Conservation (phyloP, 148 eudicot species). For the Cornus suecica region DNA sequence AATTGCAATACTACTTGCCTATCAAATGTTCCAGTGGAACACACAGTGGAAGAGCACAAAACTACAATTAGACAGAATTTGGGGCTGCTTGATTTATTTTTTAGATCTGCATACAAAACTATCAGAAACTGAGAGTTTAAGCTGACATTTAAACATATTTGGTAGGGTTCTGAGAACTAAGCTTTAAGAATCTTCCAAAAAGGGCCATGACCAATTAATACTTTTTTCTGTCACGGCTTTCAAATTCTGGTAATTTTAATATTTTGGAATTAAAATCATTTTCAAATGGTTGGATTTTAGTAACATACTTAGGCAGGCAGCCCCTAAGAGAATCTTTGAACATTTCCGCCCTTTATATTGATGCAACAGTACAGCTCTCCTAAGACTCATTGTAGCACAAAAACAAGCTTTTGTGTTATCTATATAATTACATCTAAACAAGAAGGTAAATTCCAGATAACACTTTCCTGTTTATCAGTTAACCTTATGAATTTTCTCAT, state of each 20-base stretch:
- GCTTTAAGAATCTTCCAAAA: background rate
- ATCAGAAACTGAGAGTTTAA: background rate
- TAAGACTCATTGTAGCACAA: background rate
- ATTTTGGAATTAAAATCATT: background rate
- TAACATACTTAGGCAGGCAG: background rate
- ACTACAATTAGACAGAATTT: background rate
- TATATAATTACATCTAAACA: background rate
- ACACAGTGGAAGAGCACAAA: background rate
- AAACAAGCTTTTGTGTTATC: background rate
- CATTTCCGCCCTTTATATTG: background rate
- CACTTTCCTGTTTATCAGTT: background rate
- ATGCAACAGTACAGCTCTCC: background rate
- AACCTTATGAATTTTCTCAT: background rate
- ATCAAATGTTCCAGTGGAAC: background rate
- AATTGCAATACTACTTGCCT: background rate
- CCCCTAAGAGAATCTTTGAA: background rate
- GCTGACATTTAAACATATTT: background rate
- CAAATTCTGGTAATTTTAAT: background rate
- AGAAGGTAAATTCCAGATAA: background rate
- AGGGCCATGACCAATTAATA: background rate
- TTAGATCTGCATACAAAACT: background rate
- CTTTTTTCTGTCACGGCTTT: background rate
- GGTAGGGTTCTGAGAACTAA: background rate
- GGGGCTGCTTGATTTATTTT: background rate
- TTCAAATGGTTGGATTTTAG: background rate